Evolutionary conservation across 2,329 filamentous ascomycete genomes (phyloP).

Genomic region (Camillea tinctor): DNA sequence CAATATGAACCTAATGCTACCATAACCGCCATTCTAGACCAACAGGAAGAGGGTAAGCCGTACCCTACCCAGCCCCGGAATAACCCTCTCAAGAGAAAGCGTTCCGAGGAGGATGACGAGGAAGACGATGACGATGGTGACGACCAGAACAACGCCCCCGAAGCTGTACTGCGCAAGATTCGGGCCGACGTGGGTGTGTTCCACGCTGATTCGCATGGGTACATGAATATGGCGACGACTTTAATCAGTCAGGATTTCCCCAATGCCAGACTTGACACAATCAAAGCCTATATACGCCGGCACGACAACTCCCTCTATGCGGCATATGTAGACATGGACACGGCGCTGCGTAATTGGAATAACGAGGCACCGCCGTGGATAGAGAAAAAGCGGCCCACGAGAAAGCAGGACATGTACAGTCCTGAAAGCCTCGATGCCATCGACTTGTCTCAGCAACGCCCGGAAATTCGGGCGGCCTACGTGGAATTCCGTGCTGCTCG

Average conservation of each 20-base stretch:
- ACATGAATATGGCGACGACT: slow-evolving; percentile 18
- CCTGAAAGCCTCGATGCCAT: slow-evolving; percentile 17
- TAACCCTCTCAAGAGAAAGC: slow-evolving; percentile 42
- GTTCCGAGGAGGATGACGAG: slow-evolving; percentile 22
- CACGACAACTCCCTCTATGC: slow-evolving; percentile 33
- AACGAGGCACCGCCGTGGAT: slow-evolving; percentile 18
- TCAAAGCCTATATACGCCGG: slow-evolving; percentile 24
- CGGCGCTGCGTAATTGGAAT: slow-evolving; percentile 21
- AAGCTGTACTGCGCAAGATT: slow-evolving; percentile 12
- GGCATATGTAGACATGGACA: slow-evolving; percentile 36
- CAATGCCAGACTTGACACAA: slow-evolving; percentile 23
- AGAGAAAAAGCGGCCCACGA: slow-evolving; percentile 31
- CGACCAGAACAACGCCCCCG: slow-evolving; percentile 8
- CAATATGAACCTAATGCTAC: slow-evolving; percentile 31
- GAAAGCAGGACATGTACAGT: slow-evolving; percentile 14
- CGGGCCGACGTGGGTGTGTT: slow-evolving; percentile 8
- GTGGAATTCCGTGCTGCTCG: slow-evolving; percentile 41
- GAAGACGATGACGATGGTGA: slow-evolving; percentile 20
- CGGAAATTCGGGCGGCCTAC: slow-evolving; percentile 31
- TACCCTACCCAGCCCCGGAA: slow-evolving; percentile 35
- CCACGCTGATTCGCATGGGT: slow-evolving; percentile 6
- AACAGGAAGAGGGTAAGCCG: slow-evolving; percentile 35
- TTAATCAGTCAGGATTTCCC: slow-evolving; percentile 39
- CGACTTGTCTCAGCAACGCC: slow-evolving; percentile 13
- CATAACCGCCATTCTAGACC: slow-evolving; percentile 41